A percentile compares a stretch with the other conserved stretches of the same genome.
These are phyloP conservation scores for Salix exigua DNA, from an alignment of 345 rosid genomes.

Conservation along the genomic window DNA sequence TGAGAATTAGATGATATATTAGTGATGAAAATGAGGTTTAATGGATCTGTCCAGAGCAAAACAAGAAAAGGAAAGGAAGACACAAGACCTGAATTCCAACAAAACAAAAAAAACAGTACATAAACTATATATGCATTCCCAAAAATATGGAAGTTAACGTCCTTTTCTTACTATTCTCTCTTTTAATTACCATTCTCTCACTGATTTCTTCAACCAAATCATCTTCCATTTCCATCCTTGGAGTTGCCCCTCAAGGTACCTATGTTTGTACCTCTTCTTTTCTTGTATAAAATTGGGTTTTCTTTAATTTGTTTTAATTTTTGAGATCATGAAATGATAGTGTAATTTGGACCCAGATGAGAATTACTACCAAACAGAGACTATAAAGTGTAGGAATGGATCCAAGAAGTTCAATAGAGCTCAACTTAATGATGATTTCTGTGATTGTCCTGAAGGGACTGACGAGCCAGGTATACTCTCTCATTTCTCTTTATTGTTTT, in stretches of 20 bases:
- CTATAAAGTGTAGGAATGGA: slow-evolving; percentile 74
- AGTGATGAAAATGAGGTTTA: too few relatives aligned
- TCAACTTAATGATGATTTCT: slow-evolving; percentile 89
- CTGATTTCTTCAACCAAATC: not conserved
- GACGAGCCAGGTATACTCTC: slow-evolving; percentile 74
- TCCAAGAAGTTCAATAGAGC: slow-evolving; percentile 64
- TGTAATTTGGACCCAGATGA: slow-evolving; percentile 45
- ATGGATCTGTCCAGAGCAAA: too few relatives aligned
- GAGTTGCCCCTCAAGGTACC: slow-evolving; percentile 84
- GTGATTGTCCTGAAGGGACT: slow-evolving; percentile 87
- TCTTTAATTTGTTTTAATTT: not conserved
- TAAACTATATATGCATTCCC: not conserved
- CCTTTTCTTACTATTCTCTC: too few relatives aligned
- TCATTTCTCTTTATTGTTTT: not conserved
- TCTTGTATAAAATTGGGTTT: not conserved
- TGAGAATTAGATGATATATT: too few relatives aligned
- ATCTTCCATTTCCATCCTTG: slow-evolving; percentile 29
- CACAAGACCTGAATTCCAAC: too few relatives aligned
- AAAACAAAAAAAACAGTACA: too few relatives aligned
- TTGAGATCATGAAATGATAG: not conserved
- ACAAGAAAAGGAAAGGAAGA: too few relatives aligned
- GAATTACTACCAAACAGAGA: slow-evolving; percentile 56
- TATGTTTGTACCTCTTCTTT: not conserved
- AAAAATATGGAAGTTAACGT: not conserved
- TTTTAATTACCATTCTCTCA: not conserved